A percentile compares a stretch with the other conserved stretches of the same genome.
phyloP scores from a whole-genome alignment of 129 eudicot species.

The Smallanthus sonchifolius region DNA sequence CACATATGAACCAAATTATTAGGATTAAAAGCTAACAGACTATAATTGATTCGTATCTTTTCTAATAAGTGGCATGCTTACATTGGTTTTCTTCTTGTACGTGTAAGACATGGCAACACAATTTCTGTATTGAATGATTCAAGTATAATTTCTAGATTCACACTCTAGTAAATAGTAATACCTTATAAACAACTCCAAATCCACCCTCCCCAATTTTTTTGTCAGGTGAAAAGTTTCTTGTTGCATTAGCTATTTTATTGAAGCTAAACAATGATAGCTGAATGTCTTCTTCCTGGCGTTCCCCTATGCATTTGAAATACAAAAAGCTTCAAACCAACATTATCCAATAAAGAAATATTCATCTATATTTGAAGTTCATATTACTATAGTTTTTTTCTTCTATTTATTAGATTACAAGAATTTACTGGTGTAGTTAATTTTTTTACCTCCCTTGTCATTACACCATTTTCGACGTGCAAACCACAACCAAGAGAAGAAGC shows the following conservation, averaged over 20 bases:
- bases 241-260: conserved; percentile 12
- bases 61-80: too few species aligned
- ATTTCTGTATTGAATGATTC: too few species aligned
- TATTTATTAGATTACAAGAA: too few species aligned
- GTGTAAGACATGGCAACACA: too few species aligned
- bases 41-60: too few species aligned
- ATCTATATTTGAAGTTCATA: neutral
- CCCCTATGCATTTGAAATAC: neutral
- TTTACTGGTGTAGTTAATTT: too few species aligned
- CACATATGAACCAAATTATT: too few species aligned
- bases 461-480: conserved; percentile 18
- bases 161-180: too few species aligned
- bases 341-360: neutral
- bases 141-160: too few species aligned
- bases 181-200: conserved; percentile 35
- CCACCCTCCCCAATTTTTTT: conserved; percentile 32
- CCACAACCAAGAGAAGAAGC: conserved; percentile 11
- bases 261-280: conserved; percentile 28
- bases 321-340: too few species aligned
- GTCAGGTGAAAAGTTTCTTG: conserved; percentile 10
- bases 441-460: conserved; percentile 16
- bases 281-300: neutral
- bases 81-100: too few species aligned
- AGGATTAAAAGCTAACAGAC: too few species aligned
- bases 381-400: neutral